These are phyloP conservation scores for Myxozyma melibiosi DNA, from an alignment of 805 yeast genomes.

Conservation along the genomic window DNA sequence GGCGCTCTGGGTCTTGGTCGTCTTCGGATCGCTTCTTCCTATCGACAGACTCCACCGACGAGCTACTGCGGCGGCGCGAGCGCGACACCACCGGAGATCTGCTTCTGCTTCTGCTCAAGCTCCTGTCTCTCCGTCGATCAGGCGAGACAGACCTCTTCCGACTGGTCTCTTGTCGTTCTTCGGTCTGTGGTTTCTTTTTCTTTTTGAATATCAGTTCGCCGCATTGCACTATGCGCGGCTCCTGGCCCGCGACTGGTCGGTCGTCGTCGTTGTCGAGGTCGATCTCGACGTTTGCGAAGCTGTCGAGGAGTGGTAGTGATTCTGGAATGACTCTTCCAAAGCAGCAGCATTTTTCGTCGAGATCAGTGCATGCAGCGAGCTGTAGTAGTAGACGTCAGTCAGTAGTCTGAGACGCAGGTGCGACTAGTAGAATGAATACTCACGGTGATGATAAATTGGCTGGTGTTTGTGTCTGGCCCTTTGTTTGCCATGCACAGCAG, in stretches of 20 bases:
- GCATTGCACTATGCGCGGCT: constrained; percentile 26
- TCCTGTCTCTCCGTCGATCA: background rate
- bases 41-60: background rate
- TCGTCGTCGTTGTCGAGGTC: constrained; percentile 27
- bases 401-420: background rate
- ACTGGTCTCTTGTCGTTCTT: background rate
- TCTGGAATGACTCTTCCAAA: constrained; percentile 56
- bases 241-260: constrained; percentile 24
- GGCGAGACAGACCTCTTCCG: background rate
- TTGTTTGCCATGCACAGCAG: constrained; percentile 73
- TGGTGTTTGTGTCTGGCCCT: constrained; percentile 71
- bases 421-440: background rate
- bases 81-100: background rate
- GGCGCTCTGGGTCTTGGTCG: background rate
- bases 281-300: constrained; percentile 20
- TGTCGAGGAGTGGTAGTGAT: constrained; percentile 6
- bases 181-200: constrained; percentile 9
- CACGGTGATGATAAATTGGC: constrained; percentile 84
- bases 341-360: constrained; percentile 93
- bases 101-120: background rate
- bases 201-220: constrained; percentile 30
- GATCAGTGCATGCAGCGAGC: constrained; percentile 50
- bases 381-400: constrained; percentile 1
- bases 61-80: background rate
- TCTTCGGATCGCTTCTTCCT: background rate